These are phyloP conservation scores for Termitomyces eurrhizus DNA, from an alignment of 768 basidiomycete species.

Conservation along the genomic window DNA sequence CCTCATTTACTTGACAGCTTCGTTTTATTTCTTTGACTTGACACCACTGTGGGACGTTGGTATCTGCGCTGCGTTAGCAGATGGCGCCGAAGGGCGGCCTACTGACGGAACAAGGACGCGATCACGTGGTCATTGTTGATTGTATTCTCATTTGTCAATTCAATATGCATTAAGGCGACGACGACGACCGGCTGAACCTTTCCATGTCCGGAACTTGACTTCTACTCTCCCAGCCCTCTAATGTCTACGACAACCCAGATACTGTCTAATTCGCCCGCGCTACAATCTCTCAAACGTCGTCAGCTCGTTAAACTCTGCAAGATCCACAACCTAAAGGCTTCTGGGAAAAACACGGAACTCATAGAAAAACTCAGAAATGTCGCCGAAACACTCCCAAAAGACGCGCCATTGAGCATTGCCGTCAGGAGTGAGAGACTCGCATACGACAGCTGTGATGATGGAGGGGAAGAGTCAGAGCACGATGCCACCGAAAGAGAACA, in stretches of 20 bases:
- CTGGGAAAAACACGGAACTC: slow-evolving; percentile 75
- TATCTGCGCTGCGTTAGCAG: too few relatives aligned
- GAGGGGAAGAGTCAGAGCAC: slow-evolving; percentile 25
- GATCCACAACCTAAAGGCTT: slow-evolving; percentile 73
- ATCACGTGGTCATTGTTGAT: slow-evolving; percentile 7
- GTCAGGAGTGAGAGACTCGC: slow-evolving; percentile 40
- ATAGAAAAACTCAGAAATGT: slow-evolving; percentile 66
- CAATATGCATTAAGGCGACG: background rate
- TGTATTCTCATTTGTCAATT: background rate
- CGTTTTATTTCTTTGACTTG: background rate
- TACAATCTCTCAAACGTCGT: slow-evolving; percentile 79
- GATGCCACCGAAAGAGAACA: slow-evolving; percentile 16
- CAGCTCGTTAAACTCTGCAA: slow-evolving; percentile 87
- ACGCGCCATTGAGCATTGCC: slow-evolving; percentile 53
- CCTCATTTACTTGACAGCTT: background rate
- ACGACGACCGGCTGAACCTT: slow-evolving; percentile 2
- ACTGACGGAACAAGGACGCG: background rate
- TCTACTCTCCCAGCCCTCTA: background rate
- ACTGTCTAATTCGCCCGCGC: slow-evolving; percentile 78
- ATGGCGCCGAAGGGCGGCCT: too few relatives aligned
- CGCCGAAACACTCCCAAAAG: slow-evolving; percentile 58
- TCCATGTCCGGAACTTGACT: slow-evolving; percentile 6
- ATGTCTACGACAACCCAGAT: slow-evolving; percentile 79
- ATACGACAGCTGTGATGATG: slow-evolving; percentile 27
- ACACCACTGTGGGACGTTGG: background rate